Base-by-base conservation (phyloP, 2,329 filamentous ascomycete genomes). In the Fusarium mundagurra region DNA sequence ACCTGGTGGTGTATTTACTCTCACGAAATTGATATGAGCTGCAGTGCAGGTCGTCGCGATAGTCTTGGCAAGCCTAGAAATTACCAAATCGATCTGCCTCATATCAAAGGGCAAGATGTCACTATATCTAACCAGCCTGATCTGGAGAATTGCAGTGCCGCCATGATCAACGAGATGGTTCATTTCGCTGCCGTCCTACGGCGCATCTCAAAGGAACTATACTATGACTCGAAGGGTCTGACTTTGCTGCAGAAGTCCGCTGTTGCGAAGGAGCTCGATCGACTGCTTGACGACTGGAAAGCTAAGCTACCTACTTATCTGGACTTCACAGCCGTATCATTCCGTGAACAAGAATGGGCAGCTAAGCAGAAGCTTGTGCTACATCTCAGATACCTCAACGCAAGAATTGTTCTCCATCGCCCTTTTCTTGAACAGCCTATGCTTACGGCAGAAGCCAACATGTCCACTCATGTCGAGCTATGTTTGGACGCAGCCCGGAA, bases 1-100 rank as follows among this genome's bases (percentile, higher is more conserved):
- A 67, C 60, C 1, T 67, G 60, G 64, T 67, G 64, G 64, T 67
- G 59, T 12, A 67, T 67, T 11, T 67, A 67, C n/a, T 67, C 64
- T 31, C 59, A 67, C 6, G 64, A 67, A 17, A 67, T 67, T 38
- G 64, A 67, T 27, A 67, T 67, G 59, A 67, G 64, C 41, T 67
- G 59, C 12, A 67, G 64, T 29, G 64, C 59, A 36, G 64, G 64
- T 6, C 59, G 64, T 29, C 59, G 64, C 10, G 64, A 67, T 6
- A 67, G 64, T 43, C 64, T 67, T 36, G 59, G 64, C 11, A 67
- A 67, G 2, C 64, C 64, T 2, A 43, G 59, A 1, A 67, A 67
- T 31, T 67, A 67, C 39, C 59, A 67, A 6, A 67, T 63, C 2
- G 61, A 63, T 18, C 13, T 60, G 2, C 61, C 61, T 18, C 61